These are phyloP conservation scores for Zymoseptoria tritici DNA, from an alignment of 2,329 filamentous ascomycete genomes.

Conservation along the genomic window DNA sequence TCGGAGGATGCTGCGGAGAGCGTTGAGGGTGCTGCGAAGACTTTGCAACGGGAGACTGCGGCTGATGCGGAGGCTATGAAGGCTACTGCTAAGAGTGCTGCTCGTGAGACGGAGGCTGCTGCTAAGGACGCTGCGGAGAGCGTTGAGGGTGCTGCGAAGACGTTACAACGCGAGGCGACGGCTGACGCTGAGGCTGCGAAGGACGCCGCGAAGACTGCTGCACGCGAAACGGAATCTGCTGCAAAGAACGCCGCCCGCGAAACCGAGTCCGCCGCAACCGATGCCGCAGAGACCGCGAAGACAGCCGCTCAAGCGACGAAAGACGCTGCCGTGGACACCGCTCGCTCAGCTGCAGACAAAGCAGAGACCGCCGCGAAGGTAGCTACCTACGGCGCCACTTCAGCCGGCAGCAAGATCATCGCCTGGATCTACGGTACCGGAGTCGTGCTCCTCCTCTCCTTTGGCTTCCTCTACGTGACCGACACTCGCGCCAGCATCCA, in stretches of 20 bases:
- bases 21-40: background rate
- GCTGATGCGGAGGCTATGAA: background rate
- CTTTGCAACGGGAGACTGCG: background rate
- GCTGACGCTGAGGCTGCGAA: background rate
- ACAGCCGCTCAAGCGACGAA: background rate
- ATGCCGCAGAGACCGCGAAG: background rate
- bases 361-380: background rate
- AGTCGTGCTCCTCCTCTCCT: conserved; percentile 40
- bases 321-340: conserved; percentile 1
- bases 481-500: conserved; percentile 49
- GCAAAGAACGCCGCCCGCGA: background rate
- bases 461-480: conserved; percentile 46
- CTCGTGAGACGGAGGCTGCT: background rate
- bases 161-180: background rate
- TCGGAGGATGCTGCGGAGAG: background rate
- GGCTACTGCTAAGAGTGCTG: background rate
- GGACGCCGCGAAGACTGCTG: background rate
- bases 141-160: background rate
- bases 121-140: background rate
- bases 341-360: background rate
- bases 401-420: conserved; percentile 38
- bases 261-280: conserved; percentile 9
- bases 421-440: conserved; percentile 49
- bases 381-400: conserved; percentile 12
- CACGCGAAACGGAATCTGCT: background rate